Evolutionary conservation across 768 basidiomycete genomes (phyloP), one percentile per base, ranked within the genome.

Genomic region (Russula sp.): DNA sequence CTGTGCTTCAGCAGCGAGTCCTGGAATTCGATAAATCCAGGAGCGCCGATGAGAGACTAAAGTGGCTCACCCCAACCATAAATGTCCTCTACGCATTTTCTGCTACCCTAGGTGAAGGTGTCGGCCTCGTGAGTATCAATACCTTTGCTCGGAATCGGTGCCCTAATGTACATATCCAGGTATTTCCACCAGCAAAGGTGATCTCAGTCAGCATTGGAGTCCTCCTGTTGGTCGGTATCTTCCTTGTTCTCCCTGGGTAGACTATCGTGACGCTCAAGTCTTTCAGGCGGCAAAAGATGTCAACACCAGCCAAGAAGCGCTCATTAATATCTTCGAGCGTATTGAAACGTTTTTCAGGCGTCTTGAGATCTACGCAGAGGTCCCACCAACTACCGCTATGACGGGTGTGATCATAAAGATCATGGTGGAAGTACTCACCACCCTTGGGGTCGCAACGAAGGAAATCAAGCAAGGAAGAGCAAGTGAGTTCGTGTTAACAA

Each of bases 81-180:
- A 59, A 52, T 6, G 58, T 59, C 31, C 40, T 59, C 31, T 44
- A 51, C 14, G 7, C 50, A 7, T 35, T 59, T 44, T 59, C 58
- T 1, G 13, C 13, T n/a, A 27, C 40, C 3, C 11, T 52, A 22
- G 40, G 50, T 2, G 10, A 34, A 3, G 50, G 50, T 9, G 16
- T 52, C 22, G 50, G 50, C 4, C 48, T 59, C 6, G 57, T 59
- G 39, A 31, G 4, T 44, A 32, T 35, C 20, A 16, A n/a, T 1
- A 37, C 31, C n/a, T 34, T 22, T 22, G 37, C n/a, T n/a, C n/a
- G n/a, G n/a, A n/a, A n/a, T n/a, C n/a, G n/a, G n/a, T n/a, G n/a
- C n/a, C n/a, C n/a, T n/a, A n/a, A n/a, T n/a, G n/a, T n/a, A 48
- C 16, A 7, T 37, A 32, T 48, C 16, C 35, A 56, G 55, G 44